These are phyloP conservation scores for Aspergillus japonicus DNA, from an alignment of 2,329 filamentous ascomycete species.

Conservation along the genomic window DNA sequence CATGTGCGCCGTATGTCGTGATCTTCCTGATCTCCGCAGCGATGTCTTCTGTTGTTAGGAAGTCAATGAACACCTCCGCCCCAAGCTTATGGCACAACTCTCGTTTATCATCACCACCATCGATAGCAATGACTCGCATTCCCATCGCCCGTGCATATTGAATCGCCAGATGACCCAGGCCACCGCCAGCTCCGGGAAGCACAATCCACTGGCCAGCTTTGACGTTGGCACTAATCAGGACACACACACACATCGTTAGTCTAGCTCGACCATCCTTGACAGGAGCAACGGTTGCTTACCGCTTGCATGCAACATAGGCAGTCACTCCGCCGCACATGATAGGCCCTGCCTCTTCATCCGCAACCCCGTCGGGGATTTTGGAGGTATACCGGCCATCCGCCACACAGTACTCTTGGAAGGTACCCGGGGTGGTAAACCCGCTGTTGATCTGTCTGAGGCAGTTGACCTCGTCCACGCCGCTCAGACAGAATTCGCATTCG, in stretches of 20 bases:
- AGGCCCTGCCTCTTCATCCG: slow-evolving; percentile 19
- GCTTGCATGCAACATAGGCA: slow-evolving; percentile 22
- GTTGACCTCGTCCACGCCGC: slow-evolving; percentile 17
- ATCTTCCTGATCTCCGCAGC: slow-evolving; percentile 79
- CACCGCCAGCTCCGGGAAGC: slow-evolving; percentile 43
- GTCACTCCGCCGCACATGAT: slow-evolving; percentile 26
- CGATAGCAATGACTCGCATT: slow-evolving; percentile 74
- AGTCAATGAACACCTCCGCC: slow-evolving; percentile 74
- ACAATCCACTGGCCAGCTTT: slow-evolving; percentile 28
- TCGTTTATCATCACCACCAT: slow-evolving; percentile 77
- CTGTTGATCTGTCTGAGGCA: slow-evolving; percentile 17
- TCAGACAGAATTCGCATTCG: slow-evolving; percentile 21
- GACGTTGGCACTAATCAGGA: slow-evolving; percentile 31
- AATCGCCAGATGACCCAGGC: slow-evolving; percentile 73
- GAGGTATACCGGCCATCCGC: slow-evolving; percentile 17
- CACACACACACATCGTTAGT: background rate
- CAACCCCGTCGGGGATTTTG: slow-evolving; percentile 20
- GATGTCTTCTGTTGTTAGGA: slow-evolving; percentile 69
- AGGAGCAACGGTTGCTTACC: background rate
- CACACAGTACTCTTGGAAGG: slow-evolving; percentile 23
- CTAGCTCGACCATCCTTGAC: background rate
- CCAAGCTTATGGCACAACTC: slow-evolving; percentile 66
- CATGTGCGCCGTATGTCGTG: slow-evolving; percentile 80
- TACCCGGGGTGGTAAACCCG: slow-evolving; percentile 19
- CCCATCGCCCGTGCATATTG: slow-evolving; percentile 94